Conservation (phyloP, 192 early-diverging fungal genomes). For the Backusella morwellensis region DNA sequence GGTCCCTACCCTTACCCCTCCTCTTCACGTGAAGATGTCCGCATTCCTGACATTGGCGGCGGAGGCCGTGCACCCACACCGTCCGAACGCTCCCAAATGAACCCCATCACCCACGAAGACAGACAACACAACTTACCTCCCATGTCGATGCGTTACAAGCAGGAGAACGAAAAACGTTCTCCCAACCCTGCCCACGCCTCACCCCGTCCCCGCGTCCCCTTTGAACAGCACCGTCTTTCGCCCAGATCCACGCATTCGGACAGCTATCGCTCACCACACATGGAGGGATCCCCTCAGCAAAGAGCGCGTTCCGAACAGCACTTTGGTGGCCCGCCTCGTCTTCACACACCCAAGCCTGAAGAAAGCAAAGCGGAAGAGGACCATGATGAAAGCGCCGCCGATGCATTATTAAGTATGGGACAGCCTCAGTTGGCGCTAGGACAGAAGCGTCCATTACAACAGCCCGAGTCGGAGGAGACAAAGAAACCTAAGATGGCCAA, state of each 20-base stretch:
- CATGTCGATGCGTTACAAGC: slow-evolving; percentile 1
- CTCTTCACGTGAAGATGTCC: slow-evolving; percentile 19
- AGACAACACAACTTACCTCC: slow-evolving; percentile 3
- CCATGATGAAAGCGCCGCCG: slow-evolving; percentile 28
- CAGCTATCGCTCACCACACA: neutral
- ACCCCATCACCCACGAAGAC: slow-evolving; percentile 26
- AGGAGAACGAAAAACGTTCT: slow-evolving; percentile 7
- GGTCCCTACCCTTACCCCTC: slow-evolving; percentile 15
- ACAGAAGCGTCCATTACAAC: slow-evolving; percentile 10
- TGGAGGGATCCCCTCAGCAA: no score
- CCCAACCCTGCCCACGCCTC: slow-evolving; percentile 4
- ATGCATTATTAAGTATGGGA: slow-evolving; percentile 26
- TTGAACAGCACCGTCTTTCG: neutral
- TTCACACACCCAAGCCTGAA: neutral
- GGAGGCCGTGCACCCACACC: slow-evolving; percentile 30
- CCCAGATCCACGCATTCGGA: slow-evolving; percentile 5
- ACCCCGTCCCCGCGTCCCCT: slow-evolving; percentile 7
- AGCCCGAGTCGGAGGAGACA: neutral
- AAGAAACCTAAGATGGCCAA: slow-evolving; percentile 4
- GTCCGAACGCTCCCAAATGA: slow-evolving; percentile 33
- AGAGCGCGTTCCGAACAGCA: no score
- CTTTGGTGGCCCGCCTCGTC: neutral
- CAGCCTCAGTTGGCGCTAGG: neutral
- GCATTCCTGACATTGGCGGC: slow-evolving; percentile 33
- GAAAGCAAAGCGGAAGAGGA: neutral